These are phyloP conservation scores for Diaporthe caulivora DNA, from an alignment of 2,329 filamentous ascomycete species.

Conservation along the genomic window DNA sequence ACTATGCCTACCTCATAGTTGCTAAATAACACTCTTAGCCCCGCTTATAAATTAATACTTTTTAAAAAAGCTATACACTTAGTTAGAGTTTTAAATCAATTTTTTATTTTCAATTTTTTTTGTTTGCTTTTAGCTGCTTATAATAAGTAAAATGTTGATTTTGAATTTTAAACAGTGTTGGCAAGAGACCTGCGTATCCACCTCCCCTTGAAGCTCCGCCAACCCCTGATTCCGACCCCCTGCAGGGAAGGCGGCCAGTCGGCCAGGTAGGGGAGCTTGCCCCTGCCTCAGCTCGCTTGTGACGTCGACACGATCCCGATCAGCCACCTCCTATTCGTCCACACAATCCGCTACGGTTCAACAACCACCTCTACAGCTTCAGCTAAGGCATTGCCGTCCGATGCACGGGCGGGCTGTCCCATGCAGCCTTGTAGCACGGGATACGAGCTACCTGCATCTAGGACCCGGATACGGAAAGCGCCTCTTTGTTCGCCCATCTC, in stretches of 20 bases:
- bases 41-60: too few species aligned
- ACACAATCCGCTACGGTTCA: neutral
- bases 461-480: neutral
- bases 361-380: neutral
- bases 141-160: too few species aligned
- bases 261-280: conserved; percentile 1
- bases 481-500: neutral
- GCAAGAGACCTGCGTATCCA: too few species aligned
- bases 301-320: conserved; percentile 35
- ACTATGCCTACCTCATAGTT: too few species aligned
- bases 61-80: too few species aligned
- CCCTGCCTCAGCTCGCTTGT: conserved; percentile 22
- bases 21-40: too few species aligned
- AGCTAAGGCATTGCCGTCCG: neutral
- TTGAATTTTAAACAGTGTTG: too few species aligned
- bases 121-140: too few species aligned
- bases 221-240: conserved; percentile 30
- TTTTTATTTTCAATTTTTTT: too few species aligned
- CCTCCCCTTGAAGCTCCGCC: conserved; percentile 28
- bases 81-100: too few species aligned
- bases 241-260: conserved; percentile 11
- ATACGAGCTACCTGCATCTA: conserved; percentile 17
- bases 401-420: neutral
- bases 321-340: conserved; percentile 36
- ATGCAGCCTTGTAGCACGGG: conserved; percentile 5